Conservation (phyloP, 495 filamentous ascomycete genomes). For the Ramalina peruviana region DNA sequence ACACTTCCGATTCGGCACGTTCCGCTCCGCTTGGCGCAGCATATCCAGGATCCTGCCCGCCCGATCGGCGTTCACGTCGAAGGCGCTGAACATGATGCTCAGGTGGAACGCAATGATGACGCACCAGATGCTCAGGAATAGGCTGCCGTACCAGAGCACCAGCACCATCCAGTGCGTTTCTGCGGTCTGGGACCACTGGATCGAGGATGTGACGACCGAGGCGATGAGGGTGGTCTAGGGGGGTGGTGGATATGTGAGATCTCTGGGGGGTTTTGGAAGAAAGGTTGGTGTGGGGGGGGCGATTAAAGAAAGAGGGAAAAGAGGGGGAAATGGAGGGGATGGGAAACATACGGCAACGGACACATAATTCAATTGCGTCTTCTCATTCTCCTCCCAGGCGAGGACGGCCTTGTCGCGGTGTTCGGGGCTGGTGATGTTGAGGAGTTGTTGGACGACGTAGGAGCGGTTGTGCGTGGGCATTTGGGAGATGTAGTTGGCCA, state of each 20-base stretch:
- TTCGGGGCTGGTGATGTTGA: neutral
- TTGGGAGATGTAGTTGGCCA: neutral
- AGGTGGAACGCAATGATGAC: conserved; percentile 1
- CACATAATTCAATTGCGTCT: neutral
- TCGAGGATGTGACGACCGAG: neutral
- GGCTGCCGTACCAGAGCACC: neutral
- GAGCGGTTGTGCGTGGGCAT: neutral
- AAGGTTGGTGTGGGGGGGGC: neutral
- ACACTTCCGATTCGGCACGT: neutral
- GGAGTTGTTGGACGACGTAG: neutral
- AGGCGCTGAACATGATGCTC: neutral
- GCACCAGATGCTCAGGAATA: conserved; percentile 1
- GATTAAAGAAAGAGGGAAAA: no score
- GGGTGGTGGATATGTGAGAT: neutral
- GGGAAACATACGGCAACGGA: neutral
- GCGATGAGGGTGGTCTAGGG: neutral
- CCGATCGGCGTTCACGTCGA: neutral
- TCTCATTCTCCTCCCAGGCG: neutral
- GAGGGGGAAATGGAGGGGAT: no score
- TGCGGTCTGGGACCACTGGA: neutral
- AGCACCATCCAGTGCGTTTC: neutral
- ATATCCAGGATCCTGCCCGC: neutral
- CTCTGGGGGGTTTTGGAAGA: neutral
- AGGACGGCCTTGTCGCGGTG: neutral
- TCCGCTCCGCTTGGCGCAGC: neutral